Conservation (phyloP, 208 protist genomes). For the Cochliopodium minus region DNA sequence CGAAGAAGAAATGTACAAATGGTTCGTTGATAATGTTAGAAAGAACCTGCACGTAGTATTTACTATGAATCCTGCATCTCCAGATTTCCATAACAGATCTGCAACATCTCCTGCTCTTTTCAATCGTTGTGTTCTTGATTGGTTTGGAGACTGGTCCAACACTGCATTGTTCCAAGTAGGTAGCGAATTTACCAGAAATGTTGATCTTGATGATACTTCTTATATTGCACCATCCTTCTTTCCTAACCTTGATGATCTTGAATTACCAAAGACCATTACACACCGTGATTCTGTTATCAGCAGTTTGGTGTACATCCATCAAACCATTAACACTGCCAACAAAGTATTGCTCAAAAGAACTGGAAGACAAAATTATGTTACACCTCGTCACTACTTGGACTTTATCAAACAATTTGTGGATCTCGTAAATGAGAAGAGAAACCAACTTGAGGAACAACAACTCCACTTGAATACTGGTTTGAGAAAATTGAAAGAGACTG, state of each 20-base stretch:
- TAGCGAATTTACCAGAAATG: slow-evolving; percentile 50
- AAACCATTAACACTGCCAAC: slow-evolving; percentile 60
- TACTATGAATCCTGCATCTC: slow-evolving; percentile 93
- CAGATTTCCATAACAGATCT: slow-evolving; percentile 76
- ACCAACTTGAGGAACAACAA: slow-evolving; percentile 73
- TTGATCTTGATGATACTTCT: slow-evolving; percentile 72
- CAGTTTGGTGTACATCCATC: slow-evolving; percentile 71
- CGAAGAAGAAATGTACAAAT: slow-evolving; percentile 80
- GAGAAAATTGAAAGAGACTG: slow-evolving; percentile 66
- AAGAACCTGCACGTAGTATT: slow-evolving; percentile 96
- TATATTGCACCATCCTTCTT: slow-evolving; percentile 19
- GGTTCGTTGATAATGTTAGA: slow-evolving; percentile 83
- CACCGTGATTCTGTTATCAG: slow-evolving; percentile 48
- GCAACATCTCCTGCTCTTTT: slow-evolving; percentile 93
- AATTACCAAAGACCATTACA: neutral
- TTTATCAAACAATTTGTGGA: slow-evolving; percentile 78
- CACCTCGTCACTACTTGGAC: slow-evolving; percentile 92
- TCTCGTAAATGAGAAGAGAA: slow-evolving; percentile 75
- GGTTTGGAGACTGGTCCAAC: slow-evolving; percentile 93
- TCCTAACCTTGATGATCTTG: too few species aligned
- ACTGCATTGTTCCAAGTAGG: slow-evolving; percentile 76
- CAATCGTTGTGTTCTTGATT: slow-evolving; percentile 97
- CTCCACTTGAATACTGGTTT: slow-evolving; percentile 82
- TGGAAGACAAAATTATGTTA: slow-evolving; percentile 74
- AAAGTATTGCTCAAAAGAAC: slow-evolving; percentile 42